Conservation (phyloP, 768 basidiomycete genomes). For the Podaxis sp. region DNA sequence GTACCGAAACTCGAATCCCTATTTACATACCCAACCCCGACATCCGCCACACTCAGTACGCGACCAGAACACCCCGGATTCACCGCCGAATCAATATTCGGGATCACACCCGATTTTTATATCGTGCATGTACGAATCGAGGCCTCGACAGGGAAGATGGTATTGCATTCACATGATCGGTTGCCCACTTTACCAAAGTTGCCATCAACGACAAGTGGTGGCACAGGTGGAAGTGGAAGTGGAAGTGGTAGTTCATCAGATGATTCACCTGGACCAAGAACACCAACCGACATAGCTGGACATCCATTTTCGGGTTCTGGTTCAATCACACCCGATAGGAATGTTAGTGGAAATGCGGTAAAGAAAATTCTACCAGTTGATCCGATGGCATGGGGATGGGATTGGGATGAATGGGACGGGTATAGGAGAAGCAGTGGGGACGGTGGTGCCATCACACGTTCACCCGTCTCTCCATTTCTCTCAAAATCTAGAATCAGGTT, state of each 20-base stretch:
- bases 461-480: background rate
- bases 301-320: background rate
- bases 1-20: constrained; percentile 57
- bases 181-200: constrained; percentile 52
- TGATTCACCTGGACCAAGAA: background rate
- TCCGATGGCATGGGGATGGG: constrained; percentile 79
- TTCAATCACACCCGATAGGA: background rate
- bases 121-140: constrained; percentile 54
- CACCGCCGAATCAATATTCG: constrained; percentile 57
- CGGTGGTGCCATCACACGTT: background rate
- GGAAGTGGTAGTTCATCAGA: background rate
- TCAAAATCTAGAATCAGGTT: background rate
- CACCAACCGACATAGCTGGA: background rate
- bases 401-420: background rate
- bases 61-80: background rate
- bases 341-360: background rate
- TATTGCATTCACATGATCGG: constrained; percentile 43
- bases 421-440: background rate
- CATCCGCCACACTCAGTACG: constrained; percentile 7
- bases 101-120: constrained; percentile 57
- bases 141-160: constrained; percentile 34
- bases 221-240: background rate
- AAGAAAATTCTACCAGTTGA: constrained; percentile 74
- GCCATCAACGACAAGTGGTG: background rate
- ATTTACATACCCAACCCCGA: constrained; percentile 62